Percentiles rank a stretch among this genome's conserved stretches.
Evolutionary conservation across 176 grass and related monocot genomes (phyloP).

Genomic region (Raddia guianensis): DNA sequence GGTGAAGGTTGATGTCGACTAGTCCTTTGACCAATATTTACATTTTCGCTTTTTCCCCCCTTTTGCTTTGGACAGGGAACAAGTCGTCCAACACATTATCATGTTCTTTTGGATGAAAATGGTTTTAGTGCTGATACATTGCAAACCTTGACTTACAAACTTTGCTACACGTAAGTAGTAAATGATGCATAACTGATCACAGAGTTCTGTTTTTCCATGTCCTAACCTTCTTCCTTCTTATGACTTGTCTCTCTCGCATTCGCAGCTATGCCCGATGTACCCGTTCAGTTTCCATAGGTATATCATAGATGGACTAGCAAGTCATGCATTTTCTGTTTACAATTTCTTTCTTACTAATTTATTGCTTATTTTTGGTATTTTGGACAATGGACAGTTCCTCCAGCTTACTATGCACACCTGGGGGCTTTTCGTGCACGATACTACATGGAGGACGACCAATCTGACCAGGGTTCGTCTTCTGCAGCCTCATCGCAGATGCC

Average conservation of each 20-base stretch:
- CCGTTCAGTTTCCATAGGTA: slow-evolving; percentile 82
- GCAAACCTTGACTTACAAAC: slow-evolving; percentile 77
- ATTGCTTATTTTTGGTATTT: neutral
- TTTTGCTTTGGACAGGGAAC: slow-evolving; percentile 58
- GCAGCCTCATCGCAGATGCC: neutral
- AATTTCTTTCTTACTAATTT: neutral
- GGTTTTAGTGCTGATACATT: slow-evolving; percentile 63
- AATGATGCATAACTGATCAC: neutral
- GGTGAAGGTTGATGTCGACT: neutral
- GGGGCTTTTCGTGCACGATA: slow-evolving; percentile 71
- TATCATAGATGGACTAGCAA: neutral
- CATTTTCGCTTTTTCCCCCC: neutral
- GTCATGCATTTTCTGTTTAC: neutral
- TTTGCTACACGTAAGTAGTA: slow-evolving; percentile 67
- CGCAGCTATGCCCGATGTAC: slow-evolving; percentile 82
- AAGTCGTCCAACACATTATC: slow-evolving; percentile 79
- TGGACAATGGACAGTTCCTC: slow-evolving; percentile 55
- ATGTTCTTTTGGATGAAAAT: slow-evolving; percentile 84
- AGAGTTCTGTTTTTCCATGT: neutral
- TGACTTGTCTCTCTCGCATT: neutral
- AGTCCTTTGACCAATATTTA: neutral
- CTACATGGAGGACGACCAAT: slow-evolving; percentile 55
- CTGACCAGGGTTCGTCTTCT: slow-evolving; percentile 42
- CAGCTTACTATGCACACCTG: slow-evolving; percentile 83
- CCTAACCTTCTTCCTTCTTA: slow-evolving; percentile 8